Conservation (phyloP, 208 protist genomes). For the Vickermania ingenoplastis region DNA sequence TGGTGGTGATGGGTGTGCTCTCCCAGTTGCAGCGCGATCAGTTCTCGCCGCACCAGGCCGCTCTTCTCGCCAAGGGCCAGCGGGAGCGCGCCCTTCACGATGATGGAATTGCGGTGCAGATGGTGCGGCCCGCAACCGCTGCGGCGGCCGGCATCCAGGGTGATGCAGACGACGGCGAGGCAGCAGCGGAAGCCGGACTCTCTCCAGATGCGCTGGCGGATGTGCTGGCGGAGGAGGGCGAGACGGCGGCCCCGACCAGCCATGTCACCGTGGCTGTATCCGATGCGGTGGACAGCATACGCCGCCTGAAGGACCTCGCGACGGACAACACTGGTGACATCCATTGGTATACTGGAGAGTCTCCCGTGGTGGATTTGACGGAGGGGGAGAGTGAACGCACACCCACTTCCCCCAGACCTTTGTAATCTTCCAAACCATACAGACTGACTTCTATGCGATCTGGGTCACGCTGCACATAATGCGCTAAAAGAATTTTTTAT, state of each 20-base stretch:
- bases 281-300: slow-evolving; percentile 41
- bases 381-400: too few relatives aligned
- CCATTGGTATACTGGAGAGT: slow-evolving; percentile 59
- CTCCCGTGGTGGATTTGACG: slow-evolving; percentile 9
- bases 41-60: slow-evolving; percentile 77
- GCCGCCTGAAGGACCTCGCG: slow-evolving; percentile 39
- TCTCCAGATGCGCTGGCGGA: slow-evolving; percentile 58
- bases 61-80: slow-evolving; percentile 49
- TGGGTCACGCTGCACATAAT: too few relatives aligned
- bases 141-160: neutral
- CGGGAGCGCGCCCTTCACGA: slow-evolving; percentile 21
- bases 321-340: slow-evolving; percentile 38
- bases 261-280: slow-evolving; percentile 28
- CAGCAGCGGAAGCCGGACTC: slow-evolving; percentile 12
- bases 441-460: too few relatives aligned
- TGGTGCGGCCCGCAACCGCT: slow-evolving; percentile 12
- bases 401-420: too few relatives aligned
- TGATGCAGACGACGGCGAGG: slow-evolving; percentile 6
- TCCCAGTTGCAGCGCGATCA: slow-evolving; percentile 78
- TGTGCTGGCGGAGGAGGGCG: slow-evolving; percentile 36
- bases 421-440: too few relatives aligned
- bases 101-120: slow-evolving; percentile 28
- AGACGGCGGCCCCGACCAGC: slow-evolving; percentile 3
- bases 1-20: slow-evolving; percentile 73
- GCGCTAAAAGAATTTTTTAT: too few relatives aligned